Percentiles rank a stretch among this genome's conserved stretches.
Conservation (phyloP, 2,329 filamentous ascomycete genomes). For the Pseudogymnoascus sp. region DNA sequence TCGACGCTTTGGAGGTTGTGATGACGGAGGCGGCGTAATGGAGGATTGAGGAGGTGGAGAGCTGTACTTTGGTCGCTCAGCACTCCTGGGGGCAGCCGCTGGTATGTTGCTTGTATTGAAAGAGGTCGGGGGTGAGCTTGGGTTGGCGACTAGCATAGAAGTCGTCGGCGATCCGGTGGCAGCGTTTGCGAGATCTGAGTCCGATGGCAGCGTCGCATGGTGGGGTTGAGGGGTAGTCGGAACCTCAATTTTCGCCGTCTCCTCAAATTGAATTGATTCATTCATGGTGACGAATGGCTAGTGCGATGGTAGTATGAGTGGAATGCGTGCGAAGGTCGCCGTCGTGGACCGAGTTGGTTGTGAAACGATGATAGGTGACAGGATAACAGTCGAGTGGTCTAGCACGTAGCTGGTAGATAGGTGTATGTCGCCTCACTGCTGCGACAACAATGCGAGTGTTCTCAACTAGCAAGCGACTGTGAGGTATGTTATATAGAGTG, state of each 20-base stretch:
- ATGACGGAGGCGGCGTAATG: slow-evolving; percentile 56
- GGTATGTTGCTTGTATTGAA: slow-evolving; percentile 22
- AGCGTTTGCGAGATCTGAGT: slow-evolving; percentile 1
- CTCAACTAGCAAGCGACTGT: background rate
- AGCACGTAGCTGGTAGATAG: background rate
- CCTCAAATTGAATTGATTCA: background rate
- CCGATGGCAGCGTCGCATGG: slow-evolving; percentile 9
- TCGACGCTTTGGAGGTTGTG: slow-evolving; percentile 37
- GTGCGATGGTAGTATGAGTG: background rate
- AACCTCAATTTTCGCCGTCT: slow-evolving; percentile 2
- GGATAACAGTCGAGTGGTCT: background rate
- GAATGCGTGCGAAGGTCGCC: background rate
- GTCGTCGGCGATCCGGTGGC: background rate
- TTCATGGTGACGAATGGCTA: background rate
- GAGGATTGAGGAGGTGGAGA: slow-evolving; percentile 35
- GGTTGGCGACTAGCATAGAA: slow-evolving; percentile 9
- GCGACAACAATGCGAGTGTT: background rate
- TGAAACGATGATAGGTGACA: background rate
- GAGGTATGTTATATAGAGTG: background rate
- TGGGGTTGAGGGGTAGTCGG: slow-evolving; percentile 10
- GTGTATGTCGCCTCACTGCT: background rate
- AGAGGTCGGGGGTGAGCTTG: slow-evolving; percentile 26
- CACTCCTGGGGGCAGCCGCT: slow-evolving; percentile 20
- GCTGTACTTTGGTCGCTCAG: slow-evolving; percentile 17
- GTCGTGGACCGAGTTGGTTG: background rate